Conservation (phyloP, 116 monocot species). For the Trichopus zeylanicus region DNA sequence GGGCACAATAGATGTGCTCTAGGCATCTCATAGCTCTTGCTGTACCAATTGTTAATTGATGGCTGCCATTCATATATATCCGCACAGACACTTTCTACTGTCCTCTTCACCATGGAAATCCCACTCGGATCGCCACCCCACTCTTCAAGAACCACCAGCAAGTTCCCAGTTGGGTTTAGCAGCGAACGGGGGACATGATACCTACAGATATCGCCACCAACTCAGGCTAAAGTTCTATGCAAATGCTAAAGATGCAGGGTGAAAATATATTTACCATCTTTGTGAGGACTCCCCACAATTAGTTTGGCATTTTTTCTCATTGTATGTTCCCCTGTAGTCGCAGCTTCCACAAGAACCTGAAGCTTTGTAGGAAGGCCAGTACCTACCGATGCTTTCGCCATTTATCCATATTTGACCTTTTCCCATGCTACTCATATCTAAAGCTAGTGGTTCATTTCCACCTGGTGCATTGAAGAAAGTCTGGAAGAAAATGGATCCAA, state of each 20-base stretch:
- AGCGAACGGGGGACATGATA: constrained; percentile 92
- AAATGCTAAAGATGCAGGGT: neutral
- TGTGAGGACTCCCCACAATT: constrained; percentile 87
- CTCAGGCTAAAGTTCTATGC: neutral
- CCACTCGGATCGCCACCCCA: constrained; percentile 82
- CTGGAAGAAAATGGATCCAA: constrained; percentile 13
- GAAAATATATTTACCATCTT: constrained; percentile 57
- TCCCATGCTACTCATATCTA: constrained; percentile 91
- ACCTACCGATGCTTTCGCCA: constrained; percentile 82
- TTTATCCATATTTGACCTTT: constrained; percentile 98
- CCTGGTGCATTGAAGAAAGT: constrained; percentile 77
- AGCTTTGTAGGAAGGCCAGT: constrained; percentile 87
- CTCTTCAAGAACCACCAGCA: constrained; percentile 88
- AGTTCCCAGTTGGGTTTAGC: constrained; percentile 75
- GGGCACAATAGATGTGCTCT: constrained; percentile 31
- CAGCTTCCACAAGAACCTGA: constrained; percentile 56
- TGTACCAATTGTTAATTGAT: constrained; percentile 24
- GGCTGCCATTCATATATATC: constrained; percentile 38
- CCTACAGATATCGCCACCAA: constrained; percentile 23
- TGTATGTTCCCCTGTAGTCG: constrained; percentile 53
- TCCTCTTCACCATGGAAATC: constrained; percentile 68
- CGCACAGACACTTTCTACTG: constrained; percentile 34
- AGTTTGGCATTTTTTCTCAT: constrained; percentile 63
- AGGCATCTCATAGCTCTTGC: constrained; percentile 16
- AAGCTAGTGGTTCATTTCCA: constrained; percentile 78